These are phyloP conservation scores for Naganishia friedmannii DNA, from an alignment of 768 basidiomycete species.

Conservation along the genomic window DNA sequence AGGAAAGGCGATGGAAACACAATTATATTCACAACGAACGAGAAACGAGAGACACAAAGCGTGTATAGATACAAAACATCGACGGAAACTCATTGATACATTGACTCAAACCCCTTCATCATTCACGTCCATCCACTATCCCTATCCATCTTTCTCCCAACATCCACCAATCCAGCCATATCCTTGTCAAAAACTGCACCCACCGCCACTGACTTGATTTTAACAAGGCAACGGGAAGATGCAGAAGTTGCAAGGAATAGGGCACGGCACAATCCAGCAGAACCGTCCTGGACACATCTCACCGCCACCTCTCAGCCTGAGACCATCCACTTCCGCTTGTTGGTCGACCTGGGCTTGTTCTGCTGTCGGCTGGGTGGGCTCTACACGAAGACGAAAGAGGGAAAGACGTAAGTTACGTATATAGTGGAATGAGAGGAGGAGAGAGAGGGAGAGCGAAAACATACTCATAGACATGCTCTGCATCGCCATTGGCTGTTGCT, in stretches of 20 bases:
- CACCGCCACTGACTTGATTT: neutral
- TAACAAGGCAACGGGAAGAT: constrained; percentile 23
- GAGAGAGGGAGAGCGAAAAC: neutral
- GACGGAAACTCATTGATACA: neutral
- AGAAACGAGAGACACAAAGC: neutral
- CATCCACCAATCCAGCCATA: neutral
- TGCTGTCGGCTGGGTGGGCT: constrained; percentile 21
- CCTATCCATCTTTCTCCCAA: too few relatives aligned
- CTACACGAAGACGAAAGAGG: neutral
- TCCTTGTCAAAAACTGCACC: neutral
- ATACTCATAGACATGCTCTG: constrained; percentile 15
- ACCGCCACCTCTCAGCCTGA: constrained; percentile 23
- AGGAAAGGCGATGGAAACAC: neutral
- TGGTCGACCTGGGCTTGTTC: constrained; percentile 12
- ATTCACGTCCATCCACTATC: neutral
- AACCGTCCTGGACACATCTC: constrained; percentile 27
- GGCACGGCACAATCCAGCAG: constrained; percentile 26
- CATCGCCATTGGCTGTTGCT: constrained; percentile 6
- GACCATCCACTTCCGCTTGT: constrained; percentile 18
- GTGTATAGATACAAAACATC: constrained; percentile 21
- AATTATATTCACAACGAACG: neutral
- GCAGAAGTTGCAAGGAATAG: constrained; percentile 30
- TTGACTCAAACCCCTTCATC: neutral
- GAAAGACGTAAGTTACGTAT: neutral
- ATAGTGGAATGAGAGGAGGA: neutral